Conservation (phyloP, 176 grass and related monocot species). For the Aegilops bicornis region DNA sequence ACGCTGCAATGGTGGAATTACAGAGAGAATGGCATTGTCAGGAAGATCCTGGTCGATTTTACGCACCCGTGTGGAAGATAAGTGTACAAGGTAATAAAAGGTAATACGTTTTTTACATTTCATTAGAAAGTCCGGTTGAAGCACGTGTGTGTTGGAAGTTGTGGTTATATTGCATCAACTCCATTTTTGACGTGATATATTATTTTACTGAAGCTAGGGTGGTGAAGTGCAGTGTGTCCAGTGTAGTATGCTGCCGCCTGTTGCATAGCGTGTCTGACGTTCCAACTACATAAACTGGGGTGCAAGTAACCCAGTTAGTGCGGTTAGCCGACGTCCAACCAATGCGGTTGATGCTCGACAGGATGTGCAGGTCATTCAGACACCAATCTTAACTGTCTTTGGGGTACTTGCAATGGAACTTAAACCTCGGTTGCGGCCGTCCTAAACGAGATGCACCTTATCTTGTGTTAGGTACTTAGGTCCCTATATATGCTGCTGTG, state of each 20-base stretch:
- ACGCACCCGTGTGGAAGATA: not conserved
- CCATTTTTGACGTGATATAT: not conserved
- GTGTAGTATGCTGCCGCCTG: not conserved
- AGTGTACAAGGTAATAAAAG: not conserved
- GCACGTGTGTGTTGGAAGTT: not conserved
- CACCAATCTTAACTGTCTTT: conserved; percentile 11
- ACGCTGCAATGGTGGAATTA: conserved; percentile 15
- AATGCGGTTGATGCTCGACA: not conserved
- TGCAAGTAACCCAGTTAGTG: conserved; percentile 12
- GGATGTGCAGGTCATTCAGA: conserved; percentile 17
- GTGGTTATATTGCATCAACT: not conserved
- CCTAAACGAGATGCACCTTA: not conserved
- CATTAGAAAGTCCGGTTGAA: not conserved
- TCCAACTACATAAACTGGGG: not conserved
- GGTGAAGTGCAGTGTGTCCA: not conserved
- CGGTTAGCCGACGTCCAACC: not conserved
- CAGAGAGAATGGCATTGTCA: not conserved
- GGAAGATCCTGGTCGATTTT: not conserved
- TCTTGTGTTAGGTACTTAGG: conserved; percentile 29
- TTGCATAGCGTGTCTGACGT: not conserved
- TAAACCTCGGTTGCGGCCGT: not conserved
- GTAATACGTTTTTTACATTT: not conserved
- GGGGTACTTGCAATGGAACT: not conserved
- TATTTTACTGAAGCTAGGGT: not conserved
- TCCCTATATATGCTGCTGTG: not conserved